Conservation (phyloP, 2,329 filamentous ascomycete species). For the Sporothrix luriei region DNA sequence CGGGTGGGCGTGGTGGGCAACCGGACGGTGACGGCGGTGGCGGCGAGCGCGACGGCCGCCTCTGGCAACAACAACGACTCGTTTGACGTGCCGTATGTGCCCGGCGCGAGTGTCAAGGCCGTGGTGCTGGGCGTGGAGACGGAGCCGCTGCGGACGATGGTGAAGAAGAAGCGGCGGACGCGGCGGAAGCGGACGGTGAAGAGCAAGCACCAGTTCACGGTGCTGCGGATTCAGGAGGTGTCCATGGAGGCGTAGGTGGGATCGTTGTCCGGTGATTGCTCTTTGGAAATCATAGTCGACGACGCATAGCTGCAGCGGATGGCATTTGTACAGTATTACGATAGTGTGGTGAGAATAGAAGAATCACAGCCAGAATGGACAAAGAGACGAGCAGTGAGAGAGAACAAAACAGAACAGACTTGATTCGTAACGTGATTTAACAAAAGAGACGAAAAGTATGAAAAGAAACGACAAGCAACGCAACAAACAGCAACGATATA, state of each 20-base stretch:
- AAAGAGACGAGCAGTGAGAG: conserved; percentile 19
- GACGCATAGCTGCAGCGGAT: not conserved
- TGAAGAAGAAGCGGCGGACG: conserved; percentile 80
- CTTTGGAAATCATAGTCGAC: conserved; percentile 46
- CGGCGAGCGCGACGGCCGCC: too few species aligned
- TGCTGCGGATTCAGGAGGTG: conserved; percentile 75
- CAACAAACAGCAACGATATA: conserved; percentile 33
- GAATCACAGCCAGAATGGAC: conserved; percentile 4
- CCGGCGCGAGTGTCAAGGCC: conserved; percentile 48
- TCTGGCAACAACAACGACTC: not conserved
- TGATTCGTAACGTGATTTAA: conserved; percentile 13
- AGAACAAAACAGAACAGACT: not conserved
- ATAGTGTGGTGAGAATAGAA: conserved; percentile 20
- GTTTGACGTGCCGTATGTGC: conserved; percentile 27
- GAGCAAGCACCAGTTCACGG: conserved; percentile 90
- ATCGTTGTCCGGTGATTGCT: not conserved
- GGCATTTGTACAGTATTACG: conserved; percentile 15
- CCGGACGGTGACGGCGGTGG: conserved; percentile 46
- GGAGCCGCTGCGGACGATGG: conserved; percentile 73
- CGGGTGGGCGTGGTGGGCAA: conserved; percentile 80
- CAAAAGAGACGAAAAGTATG: too few species aligned
- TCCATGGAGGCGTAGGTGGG: conserved; percentile 22
- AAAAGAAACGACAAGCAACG: not conserved
- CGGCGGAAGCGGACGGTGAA: conserved; percentile 72
- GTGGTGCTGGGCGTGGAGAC: conserved; percentile 82